These are phyloP conservation scores for Termitomyces sp. DNA, from an alignment of 768 basidiomycete species.

Conservation along the genomic window DNA sequence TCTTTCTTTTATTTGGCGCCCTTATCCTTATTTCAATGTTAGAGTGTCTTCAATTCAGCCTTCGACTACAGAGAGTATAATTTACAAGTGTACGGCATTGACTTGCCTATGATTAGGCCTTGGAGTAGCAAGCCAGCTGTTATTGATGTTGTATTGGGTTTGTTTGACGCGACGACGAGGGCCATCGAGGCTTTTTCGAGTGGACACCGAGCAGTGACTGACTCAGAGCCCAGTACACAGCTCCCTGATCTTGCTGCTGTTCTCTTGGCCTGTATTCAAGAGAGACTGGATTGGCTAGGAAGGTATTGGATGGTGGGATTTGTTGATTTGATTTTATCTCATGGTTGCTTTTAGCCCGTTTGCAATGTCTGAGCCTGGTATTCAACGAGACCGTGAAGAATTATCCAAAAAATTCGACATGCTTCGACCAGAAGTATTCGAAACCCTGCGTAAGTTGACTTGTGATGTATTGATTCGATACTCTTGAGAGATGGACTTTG, in stretches of 20 bases:
- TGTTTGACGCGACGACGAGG: conserved; percentile 65
- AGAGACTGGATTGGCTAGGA: conserved; percentile 63
- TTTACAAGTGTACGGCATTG: conserved; percentile 70
- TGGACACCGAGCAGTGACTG: conserved; percentile 18
- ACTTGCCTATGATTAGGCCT: conserved; percentile 60
- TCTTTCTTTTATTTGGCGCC: not conserved
- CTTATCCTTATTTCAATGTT: not conserved
- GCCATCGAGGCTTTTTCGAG: conserved; percentile 33
- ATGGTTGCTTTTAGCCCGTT: conserved; percentile 28
- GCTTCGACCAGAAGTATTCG: conserved; percentile 71
- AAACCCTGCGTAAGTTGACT: conserved; percentile 64
- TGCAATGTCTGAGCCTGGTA: conserved; percentile 40
- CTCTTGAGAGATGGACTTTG: not conserved
- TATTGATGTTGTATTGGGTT: conserved; percentile 60
- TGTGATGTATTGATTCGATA: not conserved
- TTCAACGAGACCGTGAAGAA: conserved; percentile 49
- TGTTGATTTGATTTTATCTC: not conserved
- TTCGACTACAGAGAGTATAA: conserved; percentile 72
- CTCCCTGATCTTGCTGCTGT: conserved; percentile 59
- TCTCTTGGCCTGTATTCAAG: conserved; percentile 61
- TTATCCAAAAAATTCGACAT: conserved; percentile 63
- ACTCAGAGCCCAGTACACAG: conserved; percentile 41
- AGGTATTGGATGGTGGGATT: conserved; percentile 32
- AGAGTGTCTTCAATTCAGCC: conserved; percentile 73
- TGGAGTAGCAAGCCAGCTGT: conserved; percentile 77